Conservation (phyloP, 768 basidiomycete species). For the Boletus sp. region DNA sequence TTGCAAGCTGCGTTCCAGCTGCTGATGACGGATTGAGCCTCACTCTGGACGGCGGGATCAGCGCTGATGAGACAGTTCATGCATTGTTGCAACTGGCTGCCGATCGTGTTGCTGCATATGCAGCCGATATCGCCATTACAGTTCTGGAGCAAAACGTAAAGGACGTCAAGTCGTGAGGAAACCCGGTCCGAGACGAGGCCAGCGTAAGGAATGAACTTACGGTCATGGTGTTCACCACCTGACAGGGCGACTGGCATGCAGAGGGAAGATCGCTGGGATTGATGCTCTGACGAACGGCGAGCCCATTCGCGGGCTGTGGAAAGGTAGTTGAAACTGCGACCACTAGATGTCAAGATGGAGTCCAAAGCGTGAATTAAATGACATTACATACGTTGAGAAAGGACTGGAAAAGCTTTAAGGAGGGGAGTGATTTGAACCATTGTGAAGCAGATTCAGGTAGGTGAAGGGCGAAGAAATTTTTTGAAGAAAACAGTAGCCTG, state of each 20-base stretch:
- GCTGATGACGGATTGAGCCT: constrained; percentile 9
- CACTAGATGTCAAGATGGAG: not conserved
- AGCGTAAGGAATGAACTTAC: constrained; percentile 14
- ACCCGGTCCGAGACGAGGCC: not conserved
- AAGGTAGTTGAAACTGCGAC: not conserved
- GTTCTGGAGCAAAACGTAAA: not conserved
- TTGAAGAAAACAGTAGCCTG: not conserved
- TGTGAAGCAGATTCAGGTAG: not conserved
- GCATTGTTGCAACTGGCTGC: constrained; percentile 15
- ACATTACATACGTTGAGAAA: constrained; percentile 12
- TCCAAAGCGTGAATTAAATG: not conserved
- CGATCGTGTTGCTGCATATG: constrained; percentile 12
- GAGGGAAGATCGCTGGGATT: constrained; percentile 10
- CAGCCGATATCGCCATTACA: constrained; percentile 10
- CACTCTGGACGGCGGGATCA: not conserved
- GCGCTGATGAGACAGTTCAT: constrained; percentile 17
- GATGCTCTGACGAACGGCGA: constrained; percentile 22
- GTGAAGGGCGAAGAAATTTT: not conserved
- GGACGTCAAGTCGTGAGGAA: not conserved
- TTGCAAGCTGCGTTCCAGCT: constrained; percentile 19
- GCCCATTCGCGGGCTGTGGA: constrained; percentile 6
- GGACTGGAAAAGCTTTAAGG: constrained; percentile 9
- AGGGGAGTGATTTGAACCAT: constrained; percentile 26
- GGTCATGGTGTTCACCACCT: constrained; percentile 17
- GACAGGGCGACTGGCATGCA: constrained; percentile 21